Evolutionary conservation across 2,329 filamentous ascomycete genomes (phyloP).

Genomic region (Neonectria neomacrospora): DNA sequence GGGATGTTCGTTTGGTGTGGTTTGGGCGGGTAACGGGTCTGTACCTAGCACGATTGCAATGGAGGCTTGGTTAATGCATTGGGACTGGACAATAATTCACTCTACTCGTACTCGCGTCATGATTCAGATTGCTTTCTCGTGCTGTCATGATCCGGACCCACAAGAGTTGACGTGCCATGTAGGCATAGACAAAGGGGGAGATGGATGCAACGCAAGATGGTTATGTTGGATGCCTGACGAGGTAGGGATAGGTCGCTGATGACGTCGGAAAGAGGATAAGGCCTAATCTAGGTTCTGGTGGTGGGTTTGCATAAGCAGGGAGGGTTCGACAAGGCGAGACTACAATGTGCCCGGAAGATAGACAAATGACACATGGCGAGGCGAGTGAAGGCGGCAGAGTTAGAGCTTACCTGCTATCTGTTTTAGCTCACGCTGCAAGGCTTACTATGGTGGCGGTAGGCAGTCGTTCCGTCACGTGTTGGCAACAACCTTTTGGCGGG

Average conservation of each 20-base stretch:
- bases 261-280: slow-evolving; percentile 6
- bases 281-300: background rate
- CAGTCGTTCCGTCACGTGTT: slow-evolving; percentile 34
- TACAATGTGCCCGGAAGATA: background rate
- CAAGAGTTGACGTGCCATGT: background rate
- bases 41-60: slow-evolving; percentile 20
- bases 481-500: slow-evolving; percentile 18
- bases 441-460: background rate
- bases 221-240: slow-evolving; percentile 14
- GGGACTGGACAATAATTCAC: slow-evolving; percentile 3
- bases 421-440: background rate
- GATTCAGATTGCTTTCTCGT: background rate
- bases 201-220: background rate
- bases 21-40: slow-evolving; percentile 19
- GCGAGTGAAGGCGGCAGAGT: slow-evolving; percentile 12
- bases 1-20: slow-evolving; percentile 23
- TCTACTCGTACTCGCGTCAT: background rate
- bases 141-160: background rate
- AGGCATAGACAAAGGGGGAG: background rate
- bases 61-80: slow-evolving; percentile 32
- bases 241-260: background rate
- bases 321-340: background rate
- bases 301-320: background rate
- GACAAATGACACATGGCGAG: background rate
- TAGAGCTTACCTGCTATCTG: background rate